Evolutionary conservation across 371 early-diverging fungal species (phyloP), one percentile per base, ranked within the genome.

Genomic region (Coemansia sp.): DNA sequence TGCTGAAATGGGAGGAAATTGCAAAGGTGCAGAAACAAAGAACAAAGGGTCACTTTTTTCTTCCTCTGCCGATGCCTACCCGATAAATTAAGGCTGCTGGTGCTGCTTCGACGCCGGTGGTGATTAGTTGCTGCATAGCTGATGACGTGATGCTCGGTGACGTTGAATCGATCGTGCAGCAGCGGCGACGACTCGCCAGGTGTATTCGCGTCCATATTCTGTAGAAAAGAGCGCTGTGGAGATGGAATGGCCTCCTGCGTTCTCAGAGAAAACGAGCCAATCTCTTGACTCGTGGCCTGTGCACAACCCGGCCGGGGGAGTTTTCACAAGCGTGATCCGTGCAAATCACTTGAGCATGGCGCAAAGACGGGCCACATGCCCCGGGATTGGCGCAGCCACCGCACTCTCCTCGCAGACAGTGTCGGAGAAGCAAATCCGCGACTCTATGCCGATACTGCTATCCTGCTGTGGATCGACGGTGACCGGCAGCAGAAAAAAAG

Each of bases 351-450:
- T 20, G 20, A 20, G 20, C 20, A 20, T 20, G 20, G 20, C 69
- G 74, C 42, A 64, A 55, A 40, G 57, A 48, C 14, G 70, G 65
- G 1, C 58, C 65, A 8, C 74, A 74, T 38, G 57, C 69, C 9
- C 74, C 69, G 5, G 74, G 58, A 1, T 43, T 74, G 41, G 70
- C 65, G 2, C 74, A 74, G 16, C 55, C 69, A 9, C 69, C 65
- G 16, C 60, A 48, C 3, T 16, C 35, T 45, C 14, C 20, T 45
- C 45, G n/a, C 5, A n/a, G 16, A 45, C 14, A 45, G 20, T 45
- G n/a, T 43, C 16, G 41, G 13, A 41, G 3, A 45, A 7, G 45
- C 20, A 20, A 20, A 20, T 20, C 20, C 20, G 20, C 20, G 20
- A 20, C 20, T 20, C 20, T 20, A 20, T 20, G 20, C 20, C 20